Evolutionary conservation across 1,284 basidiomycete genomes (phyloP).

Genomic region (Neonothopanus nambi): DNA sequence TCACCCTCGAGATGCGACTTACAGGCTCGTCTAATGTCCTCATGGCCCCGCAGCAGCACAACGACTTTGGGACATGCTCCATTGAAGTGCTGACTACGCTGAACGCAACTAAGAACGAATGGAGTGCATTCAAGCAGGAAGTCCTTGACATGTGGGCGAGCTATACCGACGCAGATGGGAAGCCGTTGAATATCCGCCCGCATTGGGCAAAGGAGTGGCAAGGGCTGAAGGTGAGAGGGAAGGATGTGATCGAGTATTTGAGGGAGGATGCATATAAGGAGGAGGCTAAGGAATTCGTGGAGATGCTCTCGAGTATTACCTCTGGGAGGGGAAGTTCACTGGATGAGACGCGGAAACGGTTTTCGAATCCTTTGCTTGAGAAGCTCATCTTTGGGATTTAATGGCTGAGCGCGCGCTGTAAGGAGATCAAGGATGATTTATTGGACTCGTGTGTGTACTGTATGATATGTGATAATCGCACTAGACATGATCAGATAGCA

Average conservation of each 20-base stretch:
- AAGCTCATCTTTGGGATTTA: conserved; percentile 1
- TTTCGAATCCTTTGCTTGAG: conserved; percentile 8
- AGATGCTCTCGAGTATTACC: conserved; percentile 9
- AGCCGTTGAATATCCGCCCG: conserved; percentile 15
- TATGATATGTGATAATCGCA: no score
- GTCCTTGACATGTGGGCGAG: conserved; percentile 16
- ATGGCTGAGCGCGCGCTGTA: neutral
- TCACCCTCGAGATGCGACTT: conserved; percentile 17
- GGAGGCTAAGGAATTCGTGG: conserved; percentile 11
- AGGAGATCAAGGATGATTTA: no score
- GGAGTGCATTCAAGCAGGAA: conserved; percentile 12
- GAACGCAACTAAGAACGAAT: conserved; percentile 6
- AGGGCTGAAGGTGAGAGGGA: conserved; percentile 13
- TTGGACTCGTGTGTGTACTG: no score
- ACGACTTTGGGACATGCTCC: conserved; percentile 11
- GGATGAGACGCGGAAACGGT: conserved; percentile 4
- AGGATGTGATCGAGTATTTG: conserved; percentile 13
- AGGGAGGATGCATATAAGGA: conserved; percentile 14
- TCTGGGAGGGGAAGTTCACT: neutral
- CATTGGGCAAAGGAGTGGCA: conserved; percentile 20
- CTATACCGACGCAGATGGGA: conserved; percentile 11
- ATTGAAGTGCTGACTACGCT: conserved; percentile 16
- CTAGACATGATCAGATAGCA: no score
- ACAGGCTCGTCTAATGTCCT: conserved; percentile 15
- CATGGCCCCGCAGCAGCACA: conserved; percentile 14